Conservation (phyloP, 345 rosid genomes). For the Gossypium rotundifolium region DNA sequence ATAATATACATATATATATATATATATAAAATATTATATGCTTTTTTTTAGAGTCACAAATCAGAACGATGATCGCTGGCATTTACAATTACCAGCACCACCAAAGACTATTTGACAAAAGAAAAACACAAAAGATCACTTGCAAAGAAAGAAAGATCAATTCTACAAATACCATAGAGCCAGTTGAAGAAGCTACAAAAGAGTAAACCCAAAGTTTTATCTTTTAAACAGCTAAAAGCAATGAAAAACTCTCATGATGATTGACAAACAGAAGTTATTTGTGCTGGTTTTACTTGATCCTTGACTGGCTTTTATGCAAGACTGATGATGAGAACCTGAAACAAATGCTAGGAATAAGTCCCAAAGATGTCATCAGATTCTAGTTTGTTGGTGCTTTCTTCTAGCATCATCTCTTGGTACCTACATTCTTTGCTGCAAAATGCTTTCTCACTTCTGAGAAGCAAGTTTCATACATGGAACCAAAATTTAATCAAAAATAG, state of each 20-base stretch:
- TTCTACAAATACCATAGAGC: conserved; percentile 6
- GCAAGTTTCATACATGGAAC: not conserved
- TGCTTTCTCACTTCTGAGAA: conserved; percentile 78
- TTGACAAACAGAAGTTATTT: not conserved
- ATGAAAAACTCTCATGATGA: not conserved
- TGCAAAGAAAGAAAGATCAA: conserved; percentile 11
- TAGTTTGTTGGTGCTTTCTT: conserved; percentile 26
- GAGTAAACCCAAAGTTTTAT: not conserved
- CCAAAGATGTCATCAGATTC: conserved; percentile 22
- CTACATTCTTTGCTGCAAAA: conserved; percentile 91
- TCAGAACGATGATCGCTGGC: conserved; percentile 10
- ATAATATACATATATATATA: not conserved
- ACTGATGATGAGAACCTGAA: not conserved
- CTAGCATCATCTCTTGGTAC: conserved; percentile 59
- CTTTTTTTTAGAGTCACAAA: not conserved
- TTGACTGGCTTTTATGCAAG: not conserved
- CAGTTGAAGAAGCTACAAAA: not conserved
- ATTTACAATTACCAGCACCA: conserved; percentile 7
- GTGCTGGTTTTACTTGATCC: not conserved
- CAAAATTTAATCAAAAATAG: not conserved
- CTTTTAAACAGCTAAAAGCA: not conserved
- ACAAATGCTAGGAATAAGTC: conserved; percentile 10
- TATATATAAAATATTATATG: not conserved
- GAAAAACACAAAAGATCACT: conserved; percentile 14
- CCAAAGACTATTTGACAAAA: conserved; percentile 14